phyloP scores from a whole-genome alignment of 2,329 filamentous ascomycete genomes.

The Aspergillus fischeri region DNA sequence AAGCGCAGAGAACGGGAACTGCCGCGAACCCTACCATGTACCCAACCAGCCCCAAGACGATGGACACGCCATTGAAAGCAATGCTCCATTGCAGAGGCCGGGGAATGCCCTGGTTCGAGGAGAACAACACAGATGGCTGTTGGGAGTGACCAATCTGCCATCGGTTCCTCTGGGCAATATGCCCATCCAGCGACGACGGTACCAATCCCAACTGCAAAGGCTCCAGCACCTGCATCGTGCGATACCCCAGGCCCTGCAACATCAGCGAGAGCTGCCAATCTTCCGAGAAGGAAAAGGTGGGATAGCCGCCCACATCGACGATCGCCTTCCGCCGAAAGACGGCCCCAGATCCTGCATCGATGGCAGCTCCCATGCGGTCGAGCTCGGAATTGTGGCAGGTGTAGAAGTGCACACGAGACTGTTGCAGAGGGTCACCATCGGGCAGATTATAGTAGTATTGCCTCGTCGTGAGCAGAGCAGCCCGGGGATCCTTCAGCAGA shows the following conservation, averaged over 20 bases:
- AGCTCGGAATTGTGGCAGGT: conserved; percentile 30
- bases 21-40: conserved; percentile 15
- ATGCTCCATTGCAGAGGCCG: conserved; percentile 17
- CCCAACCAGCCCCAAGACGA: conserved; percentile 16
- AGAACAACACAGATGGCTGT: conserved; percentile 16
- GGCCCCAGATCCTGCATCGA: conserved; percentile 34
- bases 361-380: conserved; percentile 23
- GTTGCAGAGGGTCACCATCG: conserved; percentile 26
- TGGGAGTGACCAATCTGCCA: conserved; percentile 36
- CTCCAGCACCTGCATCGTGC: conserved; percentile 28
- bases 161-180: conserved; percentile 32
- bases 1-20: conserved; percentile 18
- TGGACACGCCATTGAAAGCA: conserved; percentile 16
- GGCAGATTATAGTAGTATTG: conserved; percentile 36
- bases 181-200: conserved; percentile 31
- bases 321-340: conserved; percentile 30
- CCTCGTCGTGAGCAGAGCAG: conserved; percentile 30
- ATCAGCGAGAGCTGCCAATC: conserved; percentile 33
- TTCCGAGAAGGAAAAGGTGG: conserved; percentile 32
- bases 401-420: conserved; percentile 30
- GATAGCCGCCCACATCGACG: conserved; percentile 29
- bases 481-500: conserved; percentile 22
- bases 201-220: conserved; percentile 32
- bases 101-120: conserved; percentile 8
- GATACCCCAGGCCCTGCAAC: conserved; percentile 26